Base-by-base conservation (phyloP, 495 filamentous ascomycete species). In the Mytilinidion resinicola region DNA sequence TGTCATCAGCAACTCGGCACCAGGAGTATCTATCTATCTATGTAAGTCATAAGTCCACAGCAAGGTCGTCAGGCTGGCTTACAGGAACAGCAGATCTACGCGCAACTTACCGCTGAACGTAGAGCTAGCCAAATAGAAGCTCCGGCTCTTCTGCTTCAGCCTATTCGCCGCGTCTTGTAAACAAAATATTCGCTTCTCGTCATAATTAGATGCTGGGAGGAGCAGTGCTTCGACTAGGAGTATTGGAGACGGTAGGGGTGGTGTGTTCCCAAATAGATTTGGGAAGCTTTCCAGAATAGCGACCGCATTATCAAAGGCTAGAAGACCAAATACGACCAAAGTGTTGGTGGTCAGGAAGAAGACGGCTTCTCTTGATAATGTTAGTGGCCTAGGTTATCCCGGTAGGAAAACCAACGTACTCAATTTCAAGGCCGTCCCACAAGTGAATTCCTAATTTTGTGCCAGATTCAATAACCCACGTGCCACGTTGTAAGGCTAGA, bases 271-370 rank as follows among this genome's bases (percentile, higher is more conserved):
- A 54, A 80, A 85, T 5, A 75, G 56, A 10, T 68, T 51, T 8
- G 77, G 79, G 66, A 85, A 84, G 0, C 78, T 74, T 52, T 81
- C 69, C 0, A 83, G 66, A 25, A 87, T 71, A 7, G 85, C 77
- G 21, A 84, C 60, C 17, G 77, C 80, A 61, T 83, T 79, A 61
- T 89, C 85, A 48, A 85, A 80, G 4, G 82, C 82, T 10, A 82
- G 70, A 30, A 85, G 70, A n/a, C 84, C 85, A 57, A 83, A 78
- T 3, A 86, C 79, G 53, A 89, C 81, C 37, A 89, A 60, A 4
- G 73, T 67, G 57, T 88, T 89, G 5, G 83, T 86, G 15, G 75
- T 61, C 4, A 89, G 68, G 68, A 89, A 89, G 73, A 89, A 89
- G 6, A 81, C 37, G 0, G 83, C 83, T 69, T 86, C 85, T 59